phyloP scores from a whole-genome alignment of 2,329 filamentous ascomycete genomes.

The Fusarium xylarioides region DNA sequence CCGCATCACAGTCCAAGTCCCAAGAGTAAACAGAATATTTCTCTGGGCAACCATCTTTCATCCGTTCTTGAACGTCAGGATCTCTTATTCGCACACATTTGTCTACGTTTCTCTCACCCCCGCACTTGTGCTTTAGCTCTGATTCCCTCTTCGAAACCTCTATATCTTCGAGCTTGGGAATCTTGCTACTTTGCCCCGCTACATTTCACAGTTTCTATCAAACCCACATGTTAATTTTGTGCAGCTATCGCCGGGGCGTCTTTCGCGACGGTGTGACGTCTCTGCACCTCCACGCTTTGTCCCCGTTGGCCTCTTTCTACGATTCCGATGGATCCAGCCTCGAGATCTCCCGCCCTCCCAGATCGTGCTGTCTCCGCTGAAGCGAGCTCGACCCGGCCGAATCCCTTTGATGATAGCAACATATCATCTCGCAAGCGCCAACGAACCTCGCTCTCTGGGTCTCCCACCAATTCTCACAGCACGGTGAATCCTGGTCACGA shows the following conservation, averaged over 20 bases:
- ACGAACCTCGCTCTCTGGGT: conserved; percentile 66
- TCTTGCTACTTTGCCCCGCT: conserved; percentile 32
- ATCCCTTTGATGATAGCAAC: conserved; percentile 70
- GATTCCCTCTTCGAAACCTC: conserved; percentile 18
- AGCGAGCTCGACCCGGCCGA: conserved; percentile 69
- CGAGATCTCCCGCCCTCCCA: conserved; percentile 60
- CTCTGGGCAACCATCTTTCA: conserved; percentile 17
- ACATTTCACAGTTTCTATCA: conserved; percentile 36
- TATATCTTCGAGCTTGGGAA: conserved; percentile 20
- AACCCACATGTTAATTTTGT: conserved; percentile 67
- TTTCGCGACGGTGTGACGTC: conserved; percentile 62
- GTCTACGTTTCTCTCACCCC: not conserved
- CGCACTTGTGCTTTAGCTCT: conserved; percentile 15
- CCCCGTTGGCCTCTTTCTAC: conserved; percentile 46
- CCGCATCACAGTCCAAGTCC: conserved; percentile 33
- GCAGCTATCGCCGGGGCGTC: conserved; percentile 63
- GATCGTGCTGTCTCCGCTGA: conserved; percentile 70
- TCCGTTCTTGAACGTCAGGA: conserved; percentile 8
- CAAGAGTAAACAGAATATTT: conserved; percentile 29
- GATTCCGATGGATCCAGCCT: conserved; percentile 65
- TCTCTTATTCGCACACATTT: conserved; percentile 25
- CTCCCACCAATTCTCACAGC: conserved; percentile 63
- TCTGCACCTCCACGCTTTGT: conserved; percentile 57
- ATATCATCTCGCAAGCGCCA: conserved; percentile 67
- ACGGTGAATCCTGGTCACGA: conserved; percentile 48